A percentile compares a stretch with the other conserved stretches of the same genome.
Evolutionary conservation across 495 filamentous ascomycete species (phyloP).

Genomic region (Alectoria sarmentosa): DNA sequence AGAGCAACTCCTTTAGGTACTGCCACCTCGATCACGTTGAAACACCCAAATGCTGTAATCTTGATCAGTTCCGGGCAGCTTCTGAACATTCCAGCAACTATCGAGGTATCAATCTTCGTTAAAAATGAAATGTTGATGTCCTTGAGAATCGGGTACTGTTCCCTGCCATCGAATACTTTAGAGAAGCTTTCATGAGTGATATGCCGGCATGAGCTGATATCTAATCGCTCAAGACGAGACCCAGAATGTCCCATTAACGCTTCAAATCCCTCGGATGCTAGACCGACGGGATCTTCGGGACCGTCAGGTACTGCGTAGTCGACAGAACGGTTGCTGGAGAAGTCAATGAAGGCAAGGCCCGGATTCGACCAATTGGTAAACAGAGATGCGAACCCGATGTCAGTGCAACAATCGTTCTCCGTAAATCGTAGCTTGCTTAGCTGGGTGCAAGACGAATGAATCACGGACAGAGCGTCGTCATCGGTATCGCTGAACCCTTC

Average conservation of each 20-base stretch:
- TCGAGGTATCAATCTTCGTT: conserved; percentile 62
- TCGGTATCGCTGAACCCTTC: conserved; percentile 50
- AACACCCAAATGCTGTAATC: conserved; percentile 77
- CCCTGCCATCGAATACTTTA: conserved; percentile 53
- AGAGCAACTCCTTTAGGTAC: conserved; percentile 69
- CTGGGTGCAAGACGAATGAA: conserved; percentile 59
- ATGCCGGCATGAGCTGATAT: conserved; percentile 73
- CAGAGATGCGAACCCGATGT: conserved; percentile 59
- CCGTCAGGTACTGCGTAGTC: conserved; percentile 62
- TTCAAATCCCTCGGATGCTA: conserved; percentile 64
- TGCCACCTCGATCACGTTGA: conserved; percentile 61
- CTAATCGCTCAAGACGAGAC: conserved; percentile 49
- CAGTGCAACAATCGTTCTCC: conserved; percentile 64
- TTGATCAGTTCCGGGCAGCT: conserved; percentile 65
- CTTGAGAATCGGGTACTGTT: conserved; percentile 54
- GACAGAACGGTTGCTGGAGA: conserved; percentile 65
- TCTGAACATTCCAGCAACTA: conserved; percentile 66
- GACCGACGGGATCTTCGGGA: conserved; percentile 50
- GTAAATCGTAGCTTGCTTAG: conserved; percentile 72
- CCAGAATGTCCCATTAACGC: conserved; percentile 85
- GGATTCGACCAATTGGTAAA: conserved; percentile 71
- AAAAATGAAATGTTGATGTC: conserved; percentile 76
- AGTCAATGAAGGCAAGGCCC: conserved; percentile 57
- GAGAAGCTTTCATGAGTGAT: conserved; percentile 62
- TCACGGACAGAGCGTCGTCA: conserved; percentile 53